Evolutionary conservation across 495 filamentous ascomycete genomes (phyloP), one percentile per base, ranked within the genome.

Genomic region (Achaetomiella virescens): DNA sequence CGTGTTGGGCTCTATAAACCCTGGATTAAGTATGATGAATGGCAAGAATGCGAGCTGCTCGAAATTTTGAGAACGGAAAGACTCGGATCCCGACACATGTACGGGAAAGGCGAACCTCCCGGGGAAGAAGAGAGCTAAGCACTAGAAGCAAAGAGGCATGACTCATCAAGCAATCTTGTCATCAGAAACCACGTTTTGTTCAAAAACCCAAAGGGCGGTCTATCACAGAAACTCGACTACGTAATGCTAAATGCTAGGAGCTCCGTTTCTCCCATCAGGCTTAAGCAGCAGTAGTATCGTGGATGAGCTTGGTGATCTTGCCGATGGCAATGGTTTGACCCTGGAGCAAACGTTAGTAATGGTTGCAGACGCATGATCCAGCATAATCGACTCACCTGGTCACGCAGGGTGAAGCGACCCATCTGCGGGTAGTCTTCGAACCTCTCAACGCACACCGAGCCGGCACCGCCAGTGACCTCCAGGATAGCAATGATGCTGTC

Each of bases 291-390:
- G 66, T 66, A 11, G 56, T 48, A 1, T 71, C 67, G 5, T 74
- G 70, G 56, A 78, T 72, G 47, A 96, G 80, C 77, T 89, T 96
- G 46, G 86, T 95, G 68, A 96, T 90, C 80, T 96, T 96, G 68
- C 91, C 91, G 70, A 96, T 96, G 40, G 91, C 91, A 72, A 96
- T 91, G 4, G 91, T 96, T 89, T 96, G 90, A 52, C 91, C 91
- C 88, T 91, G 56, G 56, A 48, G 33, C 47, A 12, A 21, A 8
- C 10, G 25, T 64, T 61, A 61, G 61, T 48, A 17, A 17, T n/a
- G 1, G 17, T 18, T 40, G 46, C 69, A 55, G 64, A 62, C 31
- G 55, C 47, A 57, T 62, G 61, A 25, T 43, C 25, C 14, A 27
- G 37, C 22, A 43, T 9, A 1, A 27, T 25, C 57, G 35, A 59